These are phyloP conservation scores for Papiliotrema flavescens DNA, from an alignment of 1,284 basidiomycete species.

Conservation along the genomic window DNA sequence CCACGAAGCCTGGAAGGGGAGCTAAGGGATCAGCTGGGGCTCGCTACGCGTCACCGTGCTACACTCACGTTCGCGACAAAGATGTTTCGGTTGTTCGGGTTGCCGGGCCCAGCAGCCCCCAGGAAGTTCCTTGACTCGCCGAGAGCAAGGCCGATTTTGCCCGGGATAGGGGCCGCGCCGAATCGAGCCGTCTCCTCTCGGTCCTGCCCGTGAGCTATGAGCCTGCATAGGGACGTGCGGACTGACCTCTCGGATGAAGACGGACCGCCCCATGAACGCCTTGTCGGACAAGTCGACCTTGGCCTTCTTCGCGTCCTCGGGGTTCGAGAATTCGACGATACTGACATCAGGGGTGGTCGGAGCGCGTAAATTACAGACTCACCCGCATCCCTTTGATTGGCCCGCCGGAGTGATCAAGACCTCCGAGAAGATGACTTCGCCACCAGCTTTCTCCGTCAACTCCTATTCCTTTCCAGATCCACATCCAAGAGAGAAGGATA, in stretches of 20 bases:
- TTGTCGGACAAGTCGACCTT: conserved; percentile 85
- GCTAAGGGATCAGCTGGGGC: conserved; percentile 51
- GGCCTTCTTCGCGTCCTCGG: conserved; percentile 78
- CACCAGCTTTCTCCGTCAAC: conserved; percentile 63
- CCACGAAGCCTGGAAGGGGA: conserved; percentile 95
- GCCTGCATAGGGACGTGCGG: background rate
- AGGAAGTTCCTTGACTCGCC: conserved; percentile 64
- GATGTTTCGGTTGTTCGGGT: conserved; percentile 62
- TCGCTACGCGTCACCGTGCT: background rate
- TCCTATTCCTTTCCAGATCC: conserved; percentile 8
- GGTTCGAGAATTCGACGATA: conserved; percentile 83
- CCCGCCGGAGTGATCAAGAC: conserved; percentile 94
- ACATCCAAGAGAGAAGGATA: background rate
- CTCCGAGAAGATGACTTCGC: conserved; percentile 96
- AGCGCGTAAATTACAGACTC: conserved; percentile 47
- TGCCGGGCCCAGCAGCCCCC: conserved; percentile 51
- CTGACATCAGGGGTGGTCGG: conserved; percentile 38
- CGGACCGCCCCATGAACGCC: conserved; percentile 79
- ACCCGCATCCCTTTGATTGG: conserved; percentile 98
- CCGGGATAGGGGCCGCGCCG: conserved; percentile 85
- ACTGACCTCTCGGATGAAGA: conserved; percentile 90
- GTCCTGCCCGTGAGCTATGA: conserved; percentile 59
- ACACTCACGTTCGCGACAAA: conserved; percentile 81
- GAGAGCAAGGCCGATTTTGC: conserved; percentile 88
- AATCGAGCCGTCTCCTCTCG: conserved; percentile 93